A percentile compares a stretch with the other conserved stretches of the same genome.
phyloP scores from a whole-genome alignment of 2,329 filamentous ascomycete genomes.

The Allantophomopsis cytisporea region DNA sequence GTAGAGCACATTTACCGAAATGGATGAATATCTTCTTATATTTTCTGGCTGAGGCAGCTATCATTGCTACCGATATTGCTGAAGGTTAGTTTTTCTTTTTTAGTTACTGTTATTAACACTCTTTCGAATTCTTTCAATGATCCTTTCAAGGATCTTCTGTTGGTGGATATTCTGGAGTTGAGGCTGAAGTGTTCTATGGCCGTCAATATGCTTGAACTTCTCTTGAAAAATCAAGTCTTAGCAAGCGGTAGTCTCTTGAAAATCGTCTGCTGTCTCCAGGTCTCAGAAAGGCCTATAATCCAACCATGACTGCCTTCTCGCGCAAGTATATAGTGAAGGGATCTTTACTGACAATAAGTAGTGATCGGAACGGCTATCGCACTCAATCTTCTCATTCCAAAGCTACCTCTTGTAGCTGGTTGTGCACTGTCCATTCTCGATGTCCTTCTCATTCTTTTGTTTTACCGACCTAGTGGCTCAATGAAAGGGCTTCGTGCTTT shows the following conservation, averaged over 20 bases:
- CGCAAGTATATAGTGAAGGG: neutral
- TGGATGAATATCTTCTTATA: slow-evolving; percentile 41
- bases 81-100: slow-evolving; percentile 26
- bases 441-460: slow-evolving; percentile 53
- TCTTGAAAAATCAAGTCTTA: no score
- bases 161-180: slow-evolving; percentile 32
- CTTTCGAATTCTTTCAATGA: slow-evolving; percentile 8
- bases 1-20: slow-evolving; percentile 30
- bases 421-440: slow-evolving; percentile 57
- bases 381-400: slow-evolving; percentile 48
- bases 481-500: slow-evolving; percentile 49
- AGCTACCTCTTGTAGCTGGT: slow-evolving; percentile 52
- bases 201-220: no score
- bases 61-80: slow-evolving; percentile 44
- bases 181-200: no score
- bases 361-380: slow-evolving; percentile 62
- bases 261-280: no score
- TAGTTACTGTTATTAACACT: no score
- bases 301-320: neutral
- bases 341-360: neutral
- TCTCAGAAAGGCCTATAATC: neutral
- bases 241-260: no score
- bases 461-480: slow-evolving; percentile 45
- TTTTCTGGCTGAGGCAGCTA: slow-evolving; percentile 38
- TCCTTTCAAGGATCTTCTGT: slow-evolving; percentile 26